Evolutionary conservation across 805 yeast species (phyloP).

Genomic region (Metschnikowia corniflorae): DNA sequence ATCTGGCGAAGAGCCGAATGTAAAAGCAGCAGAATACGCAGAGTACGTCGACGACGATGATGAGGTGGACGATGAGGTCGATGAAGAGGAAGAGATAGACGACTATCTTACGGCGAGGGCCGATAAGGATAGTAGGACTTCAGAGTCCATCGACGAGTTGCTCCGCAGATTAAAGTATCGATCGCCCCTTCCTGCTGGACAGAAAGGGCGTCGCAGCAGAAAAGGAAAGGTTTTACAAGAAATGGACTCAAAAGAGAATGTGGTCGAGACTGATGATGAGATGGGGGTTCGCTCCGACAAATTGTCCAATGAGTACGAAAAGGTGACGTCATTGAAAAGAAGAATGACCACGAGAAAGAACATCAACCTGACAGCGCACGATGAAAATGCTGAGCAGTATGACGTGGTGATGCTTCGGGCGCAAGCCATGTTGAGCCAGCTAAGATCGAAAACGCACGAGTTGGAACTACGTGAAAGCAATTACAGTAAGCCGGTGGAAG

Average conservation of each 20-base stretch:
- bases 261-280: constrained; percentile 3
- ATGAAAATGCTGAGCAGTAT: constrained; percentile 7
- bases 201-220: constrained; percentile 4
- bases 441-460: constrained; percentile 18
- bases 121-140: constrained; percentile 6
- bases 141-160: constrained; percentile 18
- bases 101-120: constrained; percentile 11
- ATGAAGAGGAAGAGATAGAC: constrained; percentile 11
- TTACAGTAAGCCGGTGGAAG: neutral
- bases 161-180: constrained; percentile 14
- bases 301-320: constrained; percentile 27
- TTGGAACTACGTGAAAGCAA: neutral
- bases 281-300: constrained; percentile 5
- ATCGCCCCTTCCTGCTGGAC: constrained; percentile 3
- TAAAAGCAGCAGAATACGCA: neutral
- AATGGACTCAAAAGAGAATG: constrained; percentile 6
- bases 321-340: constrained; percentile 35
- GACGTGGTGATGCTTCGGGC: constrained; percentile 34
- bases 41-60: constrained; percentile 10
- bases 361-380: constrained; percentile 21
- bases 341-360: constrained; percentile 35
- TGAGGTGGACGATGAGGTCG: constrained; percentile 18
- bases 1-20: neutral
- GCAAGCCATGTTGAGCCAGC: constrained; percentile 37
- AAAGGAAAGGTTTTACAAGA: constrained; percentile 5